These are phyloP conservation scores for Syzygium aqueum DNA, from an alignment of 345 rosid genomes.

Conservation along the genomic window DNA sequence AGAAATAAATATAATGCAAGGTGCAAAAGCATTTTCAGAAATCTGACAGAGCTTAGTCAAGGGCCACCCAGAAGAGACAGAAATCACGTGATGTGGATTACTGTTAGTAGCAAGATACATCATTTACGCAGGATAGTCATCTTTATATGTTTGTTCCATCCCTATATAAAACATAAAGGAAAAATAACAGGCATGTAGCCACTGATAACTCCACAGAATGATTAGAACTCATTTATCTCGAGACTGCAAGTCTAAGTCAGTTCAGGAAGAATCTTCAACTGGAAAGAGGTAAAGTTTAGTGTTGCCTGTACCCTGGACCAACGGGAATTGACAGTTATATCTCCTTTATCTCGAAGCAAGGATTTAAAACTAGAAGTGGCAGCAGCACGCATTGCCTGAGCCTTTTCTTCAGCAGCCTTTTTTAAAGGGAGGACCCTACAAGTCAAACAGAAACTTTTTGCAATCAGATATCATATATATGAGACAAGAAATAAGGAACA, in stretches of 20 bases:
- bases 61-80: not conserved
- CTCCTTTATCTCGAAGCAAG: slow-evolving; percentile 70
- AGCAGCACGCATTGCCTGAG: slow-evolving; percentile 60
- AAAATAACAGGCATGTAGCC: not conserved
- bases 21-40: not conserved
- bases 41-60: not conserved
- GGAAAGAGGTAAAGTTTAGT: not conserved
- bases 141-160: not conserved
- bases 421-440: slow-evolving; percentile 68
- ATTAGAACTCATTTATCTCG: not conserved
- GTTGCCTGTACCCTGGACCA: slow-evolving; percentile 72
- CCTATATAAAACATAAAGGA: not conserved
- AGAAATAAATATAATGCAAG: not conserved
- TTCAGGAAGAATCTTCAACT: not conserved
- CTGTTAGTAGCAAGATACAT: not conserved
- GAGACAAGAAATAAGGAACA: not conserved
- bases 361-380: slow-evolving; percentile 67
- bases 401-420: slow-evolving; percentile 70
- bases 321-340: slow-evolving; percentile 53
- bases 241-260: not conserved
- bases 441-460: slow-evolving; percentile 2
- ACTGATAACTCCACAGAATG: not conserved
- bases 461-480: not conserved
- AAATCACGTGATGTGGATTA: not conserved
- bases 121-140: not conserved